A percentile compares a stretch with the other conserved stretches of the same genome.
phyloP scores from a whole-genome alignment of 441 rosid genomes.

The Metrosideros polymorpha region DNA sequence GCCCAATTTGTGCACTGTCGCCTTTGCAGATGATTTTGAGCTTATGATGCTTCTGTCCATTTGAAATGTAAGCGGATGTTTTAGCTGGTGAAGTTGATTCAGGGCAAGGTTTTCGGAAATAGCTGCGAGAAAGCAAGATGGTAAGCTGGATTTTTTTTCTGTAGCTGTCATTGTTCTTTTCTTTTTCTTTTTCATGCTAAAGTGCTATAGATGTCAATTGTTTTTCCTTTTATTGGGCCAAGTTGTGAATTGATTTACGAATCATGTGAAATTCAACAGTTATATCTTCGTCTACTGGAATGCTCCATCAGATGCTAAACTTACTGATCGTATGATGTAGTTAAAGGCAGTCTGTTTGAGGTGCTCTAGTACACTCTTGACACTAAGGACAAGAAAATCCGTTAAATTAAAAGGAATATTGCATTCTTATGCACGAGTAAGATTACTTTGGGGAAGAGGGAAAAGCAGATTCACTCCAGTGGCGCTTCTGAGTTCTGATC shows the following conservation, averaged over 20 bases:
- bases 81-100: background rate
- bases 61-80: background rate
- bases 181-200: background rate
- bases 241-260: background rate
- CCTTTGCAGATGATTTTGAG: background rate
- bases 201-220: background rate
- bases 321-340: background rate
- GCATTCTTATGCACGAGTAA: background rate
- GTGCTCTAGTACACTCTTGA: background rate
- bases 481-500: background rate
- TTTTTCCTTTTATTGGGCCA: background rate
- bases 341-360: background rate
- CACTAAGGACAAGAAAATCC: background rate
- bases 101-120: background rate
- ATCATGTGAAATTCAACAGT: background rate
- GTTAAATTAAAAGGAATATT: background rate
- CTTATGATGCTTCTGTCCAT: background rate
- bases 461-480: background rate
- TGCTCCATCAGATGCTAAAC: background rate
- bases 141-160: background rate
- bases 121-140: background rate
- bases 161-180: background rate
- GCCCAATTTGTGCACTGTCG: background rate
- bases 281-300: background rate
- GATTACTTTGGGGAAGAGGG: background rate